Evolutionary conservation across 2,329 filamentous ascomycete species (phyloP).

Genomic region (Cladophialophora exuberans): DNA sequence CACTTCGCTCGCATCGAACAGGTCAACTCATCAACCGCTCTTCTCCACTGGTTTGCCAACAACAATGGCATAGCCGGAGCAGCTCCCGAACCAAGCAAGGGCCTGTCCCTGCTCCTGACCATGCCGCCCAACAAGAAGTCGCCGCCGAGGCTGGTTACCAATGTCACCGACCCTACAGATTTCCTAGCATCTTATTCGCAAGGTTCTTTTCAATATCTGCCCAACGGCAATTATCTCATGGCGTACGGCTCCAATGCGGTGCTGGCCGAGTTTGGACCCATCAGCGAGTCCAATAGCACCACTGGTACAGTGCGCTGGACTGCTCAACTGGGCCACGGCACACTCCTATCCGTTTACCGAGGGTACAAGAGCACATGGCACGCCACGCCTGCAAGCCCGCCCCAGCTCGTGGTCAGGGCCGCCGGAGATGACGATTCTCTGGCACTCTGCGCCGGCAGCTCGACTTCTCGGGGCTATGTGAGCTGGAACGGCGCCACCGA

Average conservation of each 20-base stretch:
- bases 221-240: slow-evolving; percentile 43
- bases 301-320: too few relatives aligned
- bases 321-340: too few relatives aligned
- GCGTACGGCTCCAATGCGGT: too few relatives aligned
- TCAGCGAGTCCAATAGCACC: too few relatives aligned
- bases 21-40: slow-evolving; percentile 4
- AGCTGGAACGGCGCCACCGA: slow-evolving; percentile 48
- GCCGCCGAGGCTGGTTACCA: slow-evolving; percentile 7
- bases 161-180: slow-evolving; percentile 1
- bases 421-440: too few relatives aligned
- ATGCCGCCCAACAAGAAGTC: slow-evolving; percentile 9
- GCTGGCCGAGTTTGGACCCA: too few relatives aligned
- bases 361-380: too few relatives aligned
- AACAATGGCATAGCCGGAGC: slow-evolving; percentile 5
- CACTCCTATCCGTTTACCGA: too few relatives aligned
- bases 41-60: slow-evolving; percentile 10
- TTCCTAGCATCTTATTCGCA: slow-evolving; percentile 34
- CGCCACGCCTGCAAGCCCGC: too few relatives aligned
- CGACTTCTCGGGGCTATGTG: slow-evolving; percentile 43
- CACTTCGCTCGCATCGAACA: slow-evolving; percentile 6
- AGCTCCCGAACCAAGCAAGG: slow-evolving; percentile 11
- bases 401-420: too few relatives aligned
- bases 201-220: slow-evolving; percentile 41
- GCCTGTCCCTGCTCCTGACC: slow-evolving; percentile 1
- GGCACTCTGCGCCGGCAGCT: too few relatives aligned